phyloP scores from a whole-genome alignment of 2,329 filamentous ascomycete genomes.

The Cercospora berteroae region DNA sequence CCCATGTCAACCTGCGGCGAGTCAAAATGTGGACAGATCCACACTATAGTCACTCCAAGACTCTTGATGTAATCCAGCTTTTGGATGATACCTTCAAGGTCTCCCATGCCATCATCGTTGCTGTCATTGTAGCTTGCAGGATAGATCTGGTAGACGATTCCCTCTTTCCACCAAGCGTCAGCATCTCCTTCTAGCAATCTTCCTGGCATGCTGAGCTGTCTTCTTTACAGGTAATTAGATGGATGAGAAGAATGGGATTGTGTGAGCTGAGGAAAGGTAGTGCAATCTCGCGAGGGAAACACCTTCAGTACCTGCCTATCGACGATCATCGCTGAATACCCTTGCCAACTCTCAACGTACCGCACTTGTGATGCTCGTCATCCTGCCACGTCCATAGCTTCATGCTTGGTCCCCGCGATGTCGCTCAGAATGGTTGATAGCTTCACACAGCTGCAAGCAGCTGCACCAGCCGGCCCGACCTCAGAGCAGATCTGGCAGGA shows the following conservation, averaged over 20 bases:
- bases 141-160: slow-evolving; percentile 51
- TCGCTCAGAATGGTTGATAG: slow-evolving; percentile 3
- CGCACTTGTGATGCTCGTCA: slow-evolving; percentile 3
- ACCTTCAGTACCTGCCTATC: neutral
- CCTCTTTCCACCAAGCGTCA: slow-evolving; percentile 10
- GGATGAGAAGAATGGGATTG: neutral
- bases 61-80: slow-evolving; percentile 60
- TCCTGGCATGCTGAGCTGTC: neutral
- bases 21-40: slow-evolving; percentile 51
- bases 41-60: slow-evolving; percentile 54
- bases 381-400: neutral
- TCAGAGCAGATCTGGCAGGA: neutral
- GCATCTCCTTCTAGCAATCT: neutral
- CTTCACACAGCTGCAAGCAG: neutral
- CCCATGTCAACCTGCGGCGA: slow-evolving; percentile 54
- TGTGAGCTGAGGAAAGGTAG: slow-evolving; percentile 1
- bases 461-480: neutral
- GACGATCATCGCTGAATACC: neutral
- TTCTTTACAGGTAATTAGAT: neutral
- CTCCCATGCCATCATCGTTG: slow-evolving; percentile 59
- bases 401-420: neutral
- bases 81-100: slow-evolving; percentile 62
- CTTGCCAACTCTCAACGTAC: neutral
- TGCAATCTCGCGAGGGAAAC: neutral
- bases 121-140: slow-evolving; percentile 57